A percentile compares a stretch with the other conserved stretches of the same genome.
phyloP scores from a whole-genome alignment of 1,139 yeast genomes.

The Saccharomyces hybrid region DNA sequence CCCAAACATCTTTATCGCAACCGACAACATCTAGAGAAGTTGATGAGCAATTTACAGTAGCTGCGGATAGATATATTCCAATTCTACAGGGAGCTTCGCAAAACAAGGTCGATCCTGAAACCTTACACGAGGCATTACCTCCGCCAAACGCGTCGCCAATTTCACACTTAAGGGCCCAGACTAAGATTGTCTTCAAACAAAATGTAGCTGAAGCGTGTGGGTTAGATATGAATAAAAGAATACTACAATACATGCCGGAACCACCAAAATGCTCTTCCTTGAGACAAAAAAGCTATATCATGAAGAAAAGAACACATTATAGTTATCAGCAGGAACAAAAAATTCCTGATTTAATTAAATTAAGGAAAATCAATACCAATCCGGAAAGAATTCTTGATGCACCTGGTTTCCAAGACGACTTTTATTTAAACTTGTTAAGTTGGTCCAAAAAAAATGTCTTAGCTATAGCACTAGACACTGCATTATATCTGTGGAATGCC shows the following conservation, averaged over 20 bases:
- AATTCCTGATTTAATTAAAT: constrained; percentile 30
- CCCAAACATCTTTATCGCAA: constrained; percentile 1
- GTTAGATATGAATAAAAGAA: constrained; percentile 72
- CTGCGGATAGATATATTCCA: constrained; percentile 46
- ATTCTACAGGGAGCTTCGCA: constrained; percentile 39
- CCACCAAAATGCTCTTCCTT: constrained; percentile 55
- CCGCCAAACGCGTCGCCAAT: constrained; percentile 43
- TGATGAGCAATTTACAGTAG: constrained; percentile 3
- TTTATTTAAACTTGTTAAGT: constrained; percentile 75
- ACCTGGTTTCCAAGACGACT: constrained; percentile 90
- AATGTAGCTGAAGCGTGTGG: constrained; percentile 96
- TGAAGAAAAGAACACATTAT: constrained; percentile 28
- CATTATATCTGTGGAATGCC: constrained; percentile 92
- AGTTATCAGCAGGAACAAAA: constrained; percentile 16
- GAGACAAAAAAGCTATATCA: constrained; percentile 21
- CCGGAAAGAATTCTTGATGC: constrained; percentile 96
- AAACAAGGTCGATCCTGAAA: constrained; percentile 24
- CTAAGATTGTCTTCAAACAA: constrained; percentile 64
- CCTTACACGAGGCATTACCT: constrained; percentile 30
- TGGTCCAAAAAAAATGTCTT: constrained; percentile 83
- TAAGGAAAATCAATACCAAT: constrained; percentile 71
- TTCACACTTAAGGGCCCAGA: constrained; percentile 59
- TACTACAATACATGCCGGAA: constrained; percentile 76
- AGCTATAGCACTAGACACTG: constrained; percentile 82
- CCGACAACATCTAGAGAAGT: constrained; percentile 1